These are phyloP conservation scores for Hebeloma cylindrosporum DNA, from an alignment of 768 basidiomycete genomes.

Conservation along the genomic window DNA sequence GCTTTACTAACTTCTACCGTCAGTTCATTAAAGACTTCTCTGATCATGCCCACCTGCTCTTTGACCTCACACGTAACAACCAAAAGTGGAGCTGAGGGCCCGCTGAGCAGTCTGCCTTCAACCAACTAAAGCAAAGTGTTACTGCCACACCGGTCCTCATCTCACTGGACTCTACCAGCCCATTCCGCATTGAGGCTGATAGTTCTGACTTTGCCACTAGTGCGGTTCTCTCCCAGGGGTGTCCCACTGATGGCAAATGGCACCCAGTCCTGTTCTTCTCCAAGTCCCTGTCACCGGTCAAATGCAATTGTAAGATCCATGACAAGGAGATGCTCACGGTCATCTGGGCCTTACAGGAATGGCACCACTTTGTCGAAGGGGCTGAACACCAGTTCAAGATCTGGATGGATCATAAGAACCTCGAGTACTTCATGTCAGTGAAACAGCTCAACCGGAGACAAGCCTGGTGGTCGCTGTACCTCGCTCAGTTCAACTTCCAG, in stretches of 20 bases:
- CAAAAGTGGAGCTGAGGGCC: too few species aligned
- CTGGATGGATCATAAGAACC: constrained; percentile 37
- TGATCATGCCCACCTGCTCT: constrained; percentile 21
- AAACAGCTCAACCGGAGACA: constrained; percentile 40
- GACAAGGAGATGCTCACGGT: too few species aligned
- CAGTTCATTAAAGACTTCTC: constrained; percentile 32
- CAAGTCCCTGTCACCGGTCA: too few species aligned
- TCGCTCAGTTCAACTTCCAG: constrained; percentile 27
- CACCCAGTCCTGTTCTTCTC: constrained; percentile 38
- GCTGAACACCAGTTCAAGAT: constrained; percentile 25
- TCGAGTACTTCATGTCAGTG: constrained; percentile 38
- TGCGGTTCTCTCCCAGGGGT: constrained; percentile 37
- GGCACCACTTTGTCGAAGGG: constrained; percentile 24
- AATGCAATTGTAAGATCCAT: too few species aligned
- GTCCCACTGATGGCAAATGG: constrained; percentile 19
- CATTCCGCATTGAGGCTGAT: constrained; percentile 26
- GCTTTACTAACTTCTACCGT: too few species aligned
- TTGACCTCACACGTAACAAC: constrained; percentile 11
- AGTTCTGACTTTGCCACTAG: constrained; percentile 37
- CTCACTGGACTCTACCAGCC: background rate
- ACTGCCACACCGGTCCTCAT: constrained; percentile 25
- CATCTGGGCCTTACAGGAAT: constrained; percentile 26
- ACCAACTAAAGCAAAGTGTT: constrained; percentile 22
- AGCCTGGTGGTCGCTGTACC: too few species aligned
- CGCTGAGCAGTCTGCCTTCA: constrained; percentile 27